Evolutionary conservation across 116 monocot genomes (phyloP), one percentile per base, ranked within the genome.

Genomic region (Posidonia oceanica): DNA sequence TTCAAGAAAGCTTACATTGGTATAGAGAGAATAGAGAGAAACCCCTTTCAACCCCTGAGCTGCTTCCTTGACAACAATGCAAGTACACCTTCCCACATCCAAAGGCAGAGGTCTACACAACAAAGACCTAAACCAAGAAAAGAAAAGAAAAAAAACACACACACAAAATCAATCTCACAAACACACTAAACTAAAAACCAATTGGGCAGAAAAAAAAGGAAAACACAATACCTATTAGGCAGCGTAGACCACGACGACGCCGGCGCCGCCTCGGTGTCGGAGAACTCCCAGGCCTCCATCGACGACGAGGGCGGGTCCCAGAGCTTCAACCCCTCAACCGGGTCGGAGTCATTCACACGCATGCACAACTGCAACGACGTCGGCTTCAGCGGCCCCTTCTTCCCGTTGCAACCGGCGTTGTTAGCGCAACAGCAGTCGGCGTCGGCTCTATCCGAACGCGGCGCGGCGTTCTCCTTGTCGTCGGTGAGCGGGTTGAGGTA

Each of bases 221-320:
- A 59, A 64, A 58, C 14, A 54, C n/a, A 52, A 8, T 3, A 84
- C 89, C 84, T 83, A 36, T 91, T 96, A 52, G 91, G 89, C 23
- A 96, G 87, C 57, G 92, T 82, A 23, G 91, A 83, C 96, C 96
- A 96, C 0, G 96, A 96, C 3, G 92, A 91, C 36, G 96, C 96
- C 29, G 96, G 96, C 1, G 96, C 96, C 1, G 96, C 85, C 65
- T 96, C 96, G 3, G 77, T 76, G 56, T 96, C 96, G 7, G 96
- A 96, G 83, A 96, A 85, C 54, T 96, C 88, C 95, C 95, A 95
- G 38, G 74, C 72, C n/a, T 88, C 86, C 10, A 78, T 77, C 4
- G 88, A 78, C 14, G 80, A 76, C 7, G 75, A 55, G 10, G 77
- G 52, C 20, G 74, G 76, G 12, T 81, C 85, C 77, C 79, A 73